Conservation (phyloP, 352 stramenopile species). For the Pythium coloratum region DNA sequence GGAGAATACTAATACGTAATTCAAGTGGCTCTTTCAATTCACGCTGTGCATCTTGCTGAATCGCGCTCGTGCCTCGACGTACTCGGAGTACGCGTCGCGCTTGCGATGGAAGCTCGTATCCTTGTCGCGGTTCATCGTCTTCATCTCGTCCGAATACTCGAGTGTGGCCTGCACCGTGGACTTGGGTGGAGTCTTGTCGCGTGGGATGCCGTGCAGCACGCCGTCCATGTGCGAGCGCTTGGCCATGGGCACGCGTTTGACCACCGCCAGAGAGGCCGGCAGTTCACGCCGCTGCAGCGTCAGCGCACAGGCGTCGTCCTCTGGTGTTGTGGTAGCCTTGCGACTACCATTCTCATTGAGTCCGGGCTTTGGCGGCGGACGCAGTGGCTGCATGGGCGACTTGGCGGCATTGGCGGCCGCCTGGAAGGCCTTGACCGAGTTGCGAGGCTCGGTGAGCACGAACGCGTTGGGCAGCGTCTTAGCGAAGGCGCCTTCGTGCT, state of each 20-base stretch:
- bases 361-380: constrained; percentile 30
- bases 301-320: constrained; percentile 14
- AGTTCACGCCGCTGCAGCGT: constrained; percentile 22
- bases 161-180: constrained; percentile 58
- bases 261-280: constrained; percentile 9
- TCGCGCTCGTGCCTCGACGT: constrained; percentile 81
- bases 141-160: constrained; percentile 72
- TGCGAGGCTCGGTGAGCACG: constrained; percentile 55
- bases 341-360: constrained; percentile 44
- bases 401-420: constrained; percentile 48
- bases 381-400: constrained; percentile 56
- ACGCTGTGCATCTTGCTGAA: constrained; percentile 92
- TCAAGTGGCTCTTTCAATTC: constrained; percentile 35
- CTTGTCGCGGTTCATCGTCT: constrained; percentile 76
- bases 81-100: constrained; percentile 85
- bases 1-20: constrained; percentile 2
- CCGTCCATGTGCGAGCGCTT: constrained; percentile 84
- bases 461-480: constrained; percentile 64
- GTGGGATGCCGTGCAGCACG: constrained; percentile 59
- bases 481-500: constrained; percentile 46
- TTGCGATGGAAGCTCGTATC: constrained; percentile 76
- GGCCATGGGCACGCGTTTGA: constrained; percentile 49
- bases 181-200: constrained; percentile 26
- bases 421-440: constrained; percentile 47
- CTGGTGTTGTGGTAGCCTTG: constrained; percentile 7